Evolutionary conservation across 768 basidiomycete species (phyloP), one percentile per base, ranked within the genome.

Genomic region (Boletellus emodensis): DNA sequence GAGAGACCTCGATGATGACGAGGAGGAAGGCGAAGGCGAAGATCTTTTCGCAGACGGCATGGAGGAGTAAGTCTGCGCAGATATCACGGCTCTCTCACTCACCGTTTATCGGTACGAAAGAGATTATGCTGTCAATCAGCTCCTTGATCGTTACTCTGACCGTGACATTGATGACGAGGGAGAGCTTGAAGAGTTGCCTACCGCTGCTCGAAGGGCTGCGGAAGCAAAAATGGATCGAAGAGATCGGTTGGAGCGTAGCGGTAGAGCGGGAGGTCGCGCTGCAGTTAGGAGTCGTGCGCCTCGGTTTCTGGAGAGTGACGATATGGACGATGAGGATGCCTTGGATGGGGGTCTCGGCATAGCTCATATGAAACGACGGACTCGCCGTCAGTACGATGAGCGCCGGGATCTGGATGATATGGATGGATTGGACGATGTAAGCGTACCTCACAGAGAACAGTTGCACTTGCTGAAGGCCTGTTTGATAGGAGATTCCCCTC

Each of bases 371-470:
- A 89, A 85, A 54, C 75, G 81, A 39, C 81, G 95, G 36, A 86
- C 91, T 6, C 80, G 96, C 61, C 79, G 90, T 61, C 88, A 94
- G 60, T 97, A 98, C 54, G 96, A 99, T 62, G 96, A 99, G 71
- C 79, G 90, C 45, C 79, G 83, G 56, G 90, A 93, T 64, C 68
- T 88, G 33, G 95, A 97, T 65, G 94, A 98, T 71, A 76, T 93
- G 56, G 94, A 93, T 43, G 94, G 88, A 30, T 68, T 85, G 15
- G 93, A 93, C 48, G 91, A 94, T 61, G 92, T 90, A 52, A 52
- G 87, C 72, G 38, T 39, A 20, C 32, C 24, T 51, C 32, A 18
- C 38, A 33, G 22, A 7, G 14, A 20, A 40, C 24, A 39, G 12
- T 42, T n/a, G 12, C 33, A 33, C 36, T 46, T 42, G 28, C 60